Conservation (phyloP, 2,329 filamentous ascomycete genomes). For the Cordyceps cicadae region DNA sequence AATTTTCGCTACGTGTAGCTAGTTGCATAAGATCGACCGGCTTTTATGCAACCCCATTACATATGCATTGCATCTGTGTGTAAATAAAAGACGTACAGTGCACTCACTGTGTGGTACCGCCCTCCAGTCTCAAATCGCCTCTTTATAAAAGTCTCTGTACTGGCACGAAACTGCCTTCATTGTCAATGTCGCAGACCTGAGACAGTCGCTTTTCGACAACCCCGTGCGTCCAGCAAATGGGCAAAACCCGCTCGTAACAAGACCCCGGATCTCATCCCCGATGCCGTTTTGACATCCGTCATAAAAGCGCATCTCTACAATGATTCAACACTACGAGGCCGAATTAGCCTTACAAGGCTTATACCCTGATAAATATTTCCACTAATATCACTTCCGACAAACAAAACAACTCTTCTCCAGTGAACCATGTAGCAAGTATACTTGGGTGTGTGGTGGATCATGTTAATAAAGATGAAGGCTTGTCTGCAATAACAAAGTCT, state of each 20-base stretch:
- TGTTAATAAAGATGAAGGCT: neutral
- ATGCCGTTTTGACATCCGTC: no score
- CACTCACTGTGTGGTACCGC: neutral
- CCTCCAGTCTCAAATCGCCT: neutral
- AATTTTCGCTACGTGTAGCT: no score
- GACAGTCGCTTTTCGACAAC: neutral
- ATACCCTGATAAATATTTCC: neutral
- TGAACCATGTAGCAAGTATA: neutral
- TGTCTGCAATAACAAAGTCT: neutral
- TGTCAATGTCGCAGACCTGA: conserved; percentile 5
- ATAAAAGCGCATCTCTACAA: no score
- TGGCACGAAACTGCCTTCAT: neutral
- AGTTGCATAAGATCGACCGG: neutral
- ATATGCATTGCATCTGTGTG: neutral
- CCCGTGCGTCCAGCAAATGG: no score
- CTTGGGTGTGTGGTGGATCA: neutral
- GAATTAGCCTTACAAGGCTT: neutral
- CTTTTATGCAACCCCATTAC: neutral
- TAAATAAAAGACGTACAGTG: neutral
- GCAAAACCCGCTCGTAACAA: no score
- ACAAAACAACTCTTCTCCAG: neutral
- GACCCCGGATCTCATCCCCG: no score
- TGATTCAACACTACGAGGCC: neutral
- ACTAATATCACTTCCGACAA: neutral
- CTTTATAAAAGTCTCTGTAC: neutral